Base-by-base conservation (phyloP, 192 early-diverging fungal genomes). In the Cetraspora pellucida region DNA sequence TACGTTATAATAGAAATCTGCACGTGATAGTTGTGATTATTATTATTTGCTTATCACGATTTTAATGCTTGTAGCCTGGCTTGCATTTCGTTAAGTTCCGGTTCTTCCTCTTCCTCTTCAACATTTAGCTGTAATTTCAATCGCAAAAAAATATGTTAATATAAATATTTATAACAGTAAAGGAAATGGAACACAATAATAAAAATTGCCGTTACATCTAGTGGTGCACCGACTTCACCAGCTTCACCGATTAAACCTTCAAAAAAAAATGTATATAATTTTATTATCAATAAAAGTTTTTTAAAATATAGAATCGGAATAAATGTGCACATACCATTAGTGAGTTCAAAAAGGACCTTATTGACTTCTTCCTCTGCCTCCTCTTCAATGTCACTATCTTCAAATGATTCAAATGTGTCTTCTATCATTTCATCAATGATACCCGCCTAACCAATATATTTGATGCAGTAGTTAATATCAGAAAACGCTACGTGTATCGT, bases 361-460 rank as follows among this genome's bases (percentile, higher is more conserved):
- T 96, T 92, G 7, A 98, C 95, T 85, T 99, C 96, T 23, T 90
- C 91, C 55, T 97, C 94, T 0, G 96, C 96, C 65, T 96, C 97
- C 59, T 96, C 95, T 75, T 98, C 97, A 49, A 97, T 73, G 27
- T 93, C 95, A 1, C 93, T 94, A 49, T 97, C 96, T 55, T 97
- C 95, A 75, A 92, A 79, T 64, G 83, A 84, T 47, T 96, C 96
- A 77, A 99, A 87, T 65, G 93, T 89, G 79, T 97, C 96, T 70
- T 92, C 87, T 59, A 97, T 88, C 95, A 97, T 98, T 81, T 99
- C 97, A 79, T 94, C 92, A 68, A 99, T 96, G 74, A 99, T 89
- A 19, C 96, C 96, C 2, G 97, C 95, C 94, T 95, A 82, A n/a
- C n/a, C n/a, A 10, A 9, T 19, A 44, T 17, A 13, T 19, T 54